A percentile compares a stretch with the other conserved stretches of the same genome.
phyloP scores from a whole-genome alignment of 1,284 basidiomycete genomes.

The Sanghuangporus baumii region DNA sequence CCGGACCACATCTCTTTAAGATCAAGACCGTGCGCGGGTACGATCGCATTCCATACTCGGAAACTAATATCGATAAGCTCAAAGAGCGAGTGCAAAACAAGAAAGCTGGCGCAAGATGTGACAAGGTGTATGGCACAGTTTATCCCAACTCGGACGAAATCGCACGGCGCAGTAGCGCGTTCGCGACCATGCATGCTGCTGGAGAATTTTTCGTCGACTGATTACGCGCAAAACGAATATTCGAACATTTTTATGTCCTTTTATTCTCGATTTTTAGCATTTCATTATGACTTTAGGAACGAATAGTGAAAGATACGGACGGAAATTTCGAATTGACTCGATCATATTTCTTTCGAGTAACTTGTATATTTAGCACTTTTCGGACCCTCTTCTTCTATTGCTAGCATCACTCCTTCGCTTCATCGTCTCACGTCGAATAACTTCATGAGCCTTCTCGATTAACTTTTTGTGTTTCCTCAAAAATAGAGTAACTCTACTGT shows the following conservation, averaged over 20 bases:
- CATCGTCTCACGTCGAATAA: neutral
- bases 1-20: neutral
- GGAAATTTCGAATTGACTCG: neutral
- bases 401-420: neutral
- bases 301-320: neutral
- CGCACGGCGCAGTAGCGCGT: neutral
- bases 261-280: neutral
- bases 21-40: conserved; percentile 10
- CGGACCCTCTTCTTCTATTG: neutral
- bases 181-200: neutral
- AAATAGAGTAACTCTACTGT: neutral
- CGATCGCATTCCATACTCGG: conserved; percentile 9
- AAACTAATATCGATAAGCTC: conserved; percentile 1
- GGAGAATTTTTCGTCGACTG: neutral
- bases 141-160: neutral
- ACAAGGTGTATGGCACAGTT: neutral
- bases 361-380: neutral
- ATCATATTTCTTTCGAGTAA: neutral
- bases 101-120: neutral
- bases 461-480: too few species aligned
- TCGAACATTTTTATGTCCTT: neutral
- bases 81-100: neutral
- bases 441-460: too few species aligned
- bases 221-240: neutral
- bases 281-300: neutral